Percentiles rank a stretch among this genome's conserved stretches.
Evolutionary conservation across 2,329 filamentous ascomycete species (phyloP).

Genomic region (Lasiodiplodia theobromae): DNA sequence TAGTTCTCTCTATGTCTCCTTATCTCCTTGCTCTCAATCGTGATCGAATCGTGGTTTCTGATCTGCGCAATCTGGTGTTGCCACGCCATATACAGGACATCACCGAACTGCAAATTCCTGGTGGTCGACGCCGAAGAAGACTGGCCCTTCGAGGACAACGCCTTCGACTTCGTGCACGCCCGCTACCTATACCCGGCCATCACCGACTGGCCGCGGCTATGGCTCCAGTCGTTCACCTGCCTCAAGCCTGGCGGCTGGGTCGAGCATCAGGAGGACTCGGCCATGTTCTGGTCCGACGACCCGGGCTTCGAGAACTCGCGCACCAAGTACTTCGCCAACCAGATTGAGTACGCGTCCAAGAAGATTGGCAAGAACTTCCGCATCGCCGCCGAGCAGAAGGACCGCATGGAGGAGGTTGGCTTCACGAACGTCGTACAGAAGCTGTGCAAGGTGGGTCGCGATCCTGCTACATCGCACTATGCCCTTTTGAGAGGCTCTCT

Average conservation of each 20-base stretch:
- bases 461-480: no score
- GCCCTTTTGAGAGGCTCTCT: neutral
- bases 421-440: conserved; percentile 45
- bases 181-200: conserved; percentile 62
- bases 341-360: conserved; percentile 20
- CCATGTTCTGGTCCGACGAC: conserved; percentile 28
- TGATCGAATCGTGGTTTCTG: neutral
- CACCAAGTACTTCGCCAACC: conserved; percentile 16
- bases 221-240: conserved; percentile 49
- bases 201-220: conserved; percentile 59
- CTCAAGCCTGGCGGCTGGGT: conserved; percentile 61
- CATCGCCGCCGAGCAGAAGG: conserved; percentile 29
- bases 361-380: conserved; percentile 25
- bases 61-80: neutral
- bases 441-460: conserved; percentile 40
- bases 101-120: conserved; percentile 44
- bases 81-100: conserved; percentile 32
- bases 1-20: neutral
- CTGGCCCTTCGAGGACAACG: conserved; percentile 58
- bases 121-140: conserved; percentile 52
- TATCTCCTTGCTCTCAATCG: neutral
- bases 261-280: conserved; percentile 55
- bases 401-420: conserved; percentile 37
- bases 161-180: conserved; percentile 66
- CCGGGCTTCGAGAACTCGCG: conserved; percentile 6